A percentile compares a stretch with the other conserved stretches of the same genome.
Conservation (phyloP, 495 filamentous ascomycete species). For the Neurospora cerealis region DNA sequence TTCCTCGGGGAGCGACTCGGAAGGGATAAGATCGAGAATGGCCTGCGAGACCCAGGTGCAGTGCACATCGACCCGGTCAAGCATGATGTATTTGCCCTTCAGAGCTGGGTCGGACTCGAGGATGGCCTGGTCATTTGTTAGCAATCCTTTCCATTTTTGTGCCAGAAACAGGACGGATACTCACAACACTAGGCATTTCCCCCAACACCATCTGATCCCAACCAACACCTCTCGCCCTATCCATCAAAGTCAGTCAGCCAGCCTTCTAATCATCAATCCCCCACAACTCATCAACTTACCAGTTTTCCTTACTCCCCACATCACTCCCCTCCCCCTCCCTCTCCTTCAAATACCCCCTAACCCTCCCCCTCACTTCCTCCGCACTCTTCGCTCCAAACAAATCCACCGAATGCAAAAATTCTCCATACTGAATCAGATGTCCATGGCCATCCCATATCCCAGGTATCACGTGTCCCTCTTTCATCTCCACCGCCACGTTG, state of each 20-base stretch:
- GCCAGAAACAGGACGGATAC: conserved; percentile 10
- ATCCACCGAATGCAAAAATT: conserved; percentile 51
- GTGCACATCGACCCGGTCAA: conserved; percentile 57
- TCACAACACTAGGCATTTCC: conserved; percentile 50
- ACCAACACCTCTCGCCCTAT: conserved; percentile 45
- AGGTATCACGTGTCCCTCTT: conserved; percentile 39
- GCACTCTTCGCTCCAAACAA: conserved; percentile 45
- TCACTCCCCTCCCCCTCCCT: conserved; percentile 1
- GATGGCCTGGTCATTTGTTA: conserved; percentile 30
- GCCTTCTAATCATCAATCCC: neutral
- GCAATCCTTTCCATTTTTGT: neutral
- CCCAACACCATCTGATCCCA: conserved; percentile 57
- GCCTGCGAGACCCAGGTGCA: conserved; percentile 54
- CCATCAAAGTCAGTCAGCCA: neutral
- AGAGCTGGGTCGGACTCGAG: conserved; percentile 41
- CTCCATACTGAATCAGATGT: conserved; percentile 52
- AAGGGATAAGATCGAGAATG: conserved; percentile 44
- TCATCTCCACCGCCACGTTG: neutral
- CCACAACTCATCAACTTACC: conserved; percentile 9
- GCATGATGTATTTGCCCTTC: conserved; percentile 49
- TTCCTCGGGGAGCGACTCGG: conserved; percentile 34
- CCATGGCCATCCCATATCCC: conserved; percentile 59
- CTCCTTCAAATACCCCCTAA: conserved; percentile 34
- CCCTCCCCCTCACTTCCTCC: conserved; percentile 35
- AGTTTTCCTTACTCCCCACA: conserved; percentile 36